These are phyloP conservation scores for Daldinia eschscholtzii DNA, from an alignment of 2,329 filamentous ascomycete species.

Conservation along the genomic window DNA sequence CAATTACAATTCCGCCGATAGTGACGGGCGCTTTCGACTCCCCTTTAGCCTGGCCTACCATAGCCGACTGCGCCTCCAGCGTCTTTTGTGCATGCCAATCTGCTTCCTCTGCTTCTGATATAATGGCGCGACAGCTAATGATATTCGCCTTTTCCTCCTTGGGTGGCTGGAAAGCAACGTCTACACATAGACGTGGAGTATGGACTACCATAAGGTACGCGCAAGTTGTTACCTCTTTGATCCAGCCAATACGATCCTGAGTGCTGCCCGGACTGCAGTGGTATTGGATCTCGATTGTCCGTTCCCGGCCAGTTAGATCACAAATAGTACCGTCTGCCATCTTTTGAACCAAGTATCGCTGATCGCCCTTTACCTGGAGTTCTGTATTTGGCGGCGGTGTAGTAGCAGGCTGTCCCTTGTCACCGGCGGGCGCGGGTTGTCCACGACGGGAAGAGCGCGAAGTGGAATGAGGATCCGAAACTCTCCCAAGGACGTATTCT, in stretches of 20 bases:
- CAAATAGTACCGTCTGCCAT: slow-evolving; percentile 84
- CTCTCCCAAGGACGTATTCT: slow-evolving; percentile 81
- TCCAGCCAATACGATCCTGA: slow-evolving; percentile 85
- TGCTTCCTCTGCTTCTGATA: slow-evolving; percentile 65
- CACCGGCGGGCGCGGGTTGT: slow-evolving; percentile 35
- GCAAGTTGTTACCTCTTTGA: slow-evolving; percentile 93
- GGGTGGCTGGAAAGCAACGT: slow-evolving; percentile 86
- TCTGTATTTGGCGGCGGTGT: slow-evolving; percentile 66
- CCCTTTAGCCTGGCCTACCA: slow-evolving; percentile 50
- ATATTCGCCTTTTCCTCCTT: slow-evolving; percentile 80
- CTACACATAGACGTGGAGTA: slow-evolving; percentile 87
- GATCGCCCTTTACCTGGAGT: slow-evolving; percentile 84
- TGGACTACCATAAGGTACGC: slow-evolving; percentile 94
- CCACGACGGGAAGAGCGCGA: slow-evolving; percentile 47
- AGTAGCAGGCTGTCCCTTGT: slow-evolving; percentile 39
- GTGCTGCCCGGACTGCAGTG: slow-evolving; percentile 81
- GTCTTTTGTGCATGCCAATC: slow-evolving; percentile 56
- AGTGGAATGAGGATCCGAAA: slow-evolving; percentile 51
- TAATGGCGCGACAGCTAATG: slow-evolving; percentile 81
- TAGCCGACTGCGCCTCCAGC: slow-evolving; percentile 55
- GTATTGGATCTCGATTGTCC: slow-evolving; percentile 86
- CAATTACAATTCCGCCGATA: slow-evolving; percentile 67
- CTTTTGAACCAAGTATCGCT: slow-evolving; percentile 86
- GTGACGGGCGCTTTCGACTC: slow-evolving; percentile 52
- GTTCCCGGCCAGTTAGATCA: slow-evolving; percentile 84